These are phyloP conservation scores for Alternaria alternata DNA, from an alignment of 2,329 filamentous ascomycete genomes.

Conservation along the genomic window DNA sequence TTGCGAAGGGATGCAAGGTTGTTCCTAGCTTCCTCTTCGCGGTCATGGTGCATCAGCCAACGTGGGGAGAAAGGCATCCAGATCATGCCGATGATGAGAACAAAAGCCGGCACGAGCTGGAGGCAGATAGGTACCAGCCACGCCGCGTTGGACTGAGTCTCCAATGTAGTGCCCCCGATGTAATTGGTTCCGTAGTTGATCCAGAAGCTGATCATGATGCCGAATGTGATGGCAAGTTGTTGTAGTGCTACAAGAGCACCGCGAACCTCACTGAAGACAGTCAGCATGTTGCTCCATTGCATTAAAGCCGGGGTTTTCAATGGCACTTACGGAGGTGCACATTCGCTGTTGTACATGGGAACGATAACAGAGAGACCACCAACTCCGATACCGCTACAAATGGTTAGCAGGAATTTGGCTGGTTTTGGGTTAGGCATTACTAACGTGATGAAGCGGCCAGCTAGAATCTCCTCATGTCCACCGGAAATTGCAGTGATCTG, in stretches of 20 bases:
- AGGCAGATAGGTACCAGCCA: slow-evolving; percentile 79
- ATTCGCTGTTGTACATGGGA: slow-evolving; percentile 59
- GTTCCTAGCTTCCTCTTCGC: slow-evolving; percentile 71
- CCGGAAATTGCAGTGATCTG: slow-evolving; percentile 69
- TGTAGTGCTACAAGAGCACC: slow-evolving; percentile 72
- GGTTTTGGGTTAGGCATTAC: slow-evolving; percentile 13
- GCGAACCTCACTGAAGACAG: slow-evolving; percentile 63
- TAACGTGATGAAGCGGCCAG: slow-evolving; percentile 73
- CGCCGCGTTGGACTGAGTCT: slow-evolving; percentile 68
- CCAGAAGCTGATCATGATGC: slow-evolving; percentile 43
- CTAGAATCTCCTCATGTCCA: slow-evolving; percentile 69
- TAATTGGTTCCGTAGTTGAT: slow-evolving; percentile 55
- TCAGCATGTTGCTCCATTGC: slow-evolving; percentile 42
- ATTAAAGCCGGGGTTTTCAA: accelerated
- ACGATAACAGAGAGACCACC: slow-evolving; percentile 74
- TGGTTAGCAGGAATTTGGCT: slow-evolving; percentile 18
- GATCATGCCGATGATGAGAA: slow-evolving; percentile 74
- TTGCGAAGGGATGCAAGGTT: slow-evolving; percentile 71
- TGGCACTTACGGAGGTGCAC: slow-evolving; percentile 57
- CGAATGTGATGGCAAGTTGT: slow-evolving; percentile 67
- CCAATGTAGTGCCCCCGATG: slow-evolving; percentile 64
- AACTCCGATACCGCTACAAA: slow-evolving; percentile 65
- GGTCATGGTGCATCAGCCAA: slow-evolving; percentile 75
- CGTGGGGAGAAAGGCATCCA: slow-evolving; percentile 83
- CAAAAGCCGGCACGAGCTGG: slow-evolving; percentile 71